Percentiles rank a stretch among this genome's conserved stretches.
Conservation (phyloP, 2,329 filamentous ascomycete species). For the Apiospora arundinis region DNA sequence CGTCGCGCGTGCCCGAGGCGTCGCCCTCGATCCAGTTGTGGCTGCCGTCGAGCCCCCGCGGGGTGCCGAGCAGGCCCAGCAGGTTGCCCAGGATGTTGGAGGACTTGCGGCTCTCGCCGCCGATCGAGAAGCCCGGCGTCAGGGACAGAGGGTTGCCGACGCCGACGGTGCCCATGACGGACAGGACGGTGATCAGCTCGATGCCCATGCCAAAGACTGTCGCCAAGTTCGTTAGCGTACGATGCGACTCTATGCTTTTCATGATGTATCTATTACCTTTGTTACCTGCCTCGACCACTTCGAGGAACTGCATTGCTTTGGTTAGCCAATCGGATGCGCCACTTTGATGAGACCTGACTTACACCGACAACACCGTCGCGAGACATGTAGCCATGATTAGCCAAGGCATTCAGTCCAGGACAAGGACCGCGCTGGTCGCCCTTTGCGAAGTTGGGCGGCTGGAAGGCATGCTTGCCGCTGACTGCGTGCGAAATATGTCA, state of each 20-base stretch:
- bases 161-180: constrained; percentile 54
- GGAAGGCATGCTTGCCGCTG: constrained; percentile 29
- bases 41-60: constrained; percentile 54
- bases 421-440: constrained; percentile 38
- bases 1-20: constrained; percentile 57
- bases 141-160: constrained; percentile 57
- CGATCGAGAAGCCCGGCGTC: constrained; percentile 58
- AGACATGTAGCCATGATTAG: constrained; percentile 39
- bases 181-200: constrained; percentile 48
- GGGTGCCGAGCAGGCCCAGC: constrained; percentile 50
- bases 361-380: constrained; percentile 35
- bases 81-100: constrained; percentile 51
- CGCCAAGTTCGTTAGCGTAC: background rate
- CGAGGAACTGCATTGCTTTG: constrained; percentile 25
- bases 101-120: constrained; percentile 46
- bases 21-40: constrained; percentile 64
- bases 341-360: background rate
- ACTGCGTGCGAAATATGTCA: constrained; percentile 17
- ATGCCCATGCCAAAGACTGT: constrained; percentile 53
- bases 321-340: too few species aligned
- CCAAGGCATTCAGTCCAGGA: constrained; percentile 38
- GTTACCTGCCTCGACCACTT: constrained; percentile 43
- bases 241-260: background rate
- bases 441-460: constrained; percentile 28
- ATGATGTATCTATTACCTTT: constrained; percentile 25